Conservation (phyloP, 2,329 filamentous ascomycete genomes). For the Aureobasidium sp. region DNA sequence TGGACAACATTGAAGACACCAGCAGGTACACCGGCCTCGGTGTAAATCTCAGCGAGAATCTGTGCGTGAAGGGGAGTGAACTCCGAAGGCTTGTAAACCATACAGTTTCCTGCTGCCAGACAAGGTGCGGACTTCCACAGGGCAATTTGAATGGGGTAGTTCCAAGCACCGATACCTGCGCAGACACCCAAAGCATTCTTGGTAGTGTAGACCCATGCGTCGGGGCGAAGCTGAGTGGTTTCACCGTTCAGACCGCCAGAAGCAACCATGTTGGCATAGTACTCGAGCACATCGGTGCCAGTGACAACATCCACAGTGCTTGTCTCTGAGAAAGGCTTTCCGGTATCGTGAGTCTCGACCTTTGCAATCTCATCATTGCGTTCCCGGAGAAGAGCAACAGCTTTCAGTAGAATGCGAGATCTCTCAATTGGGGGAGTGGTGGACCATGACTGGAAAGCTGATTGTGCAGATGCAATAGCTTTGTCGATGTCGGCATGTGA, state of each 20-base stretch:
- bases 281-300: constrained; percentile 77
- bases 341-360: constrained; percentile 76
- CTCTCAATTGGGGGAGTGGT: constrained; percentile 64
- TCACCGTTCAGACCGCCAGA: constrained; percentile 74
- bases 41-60: constrained; percentile 65
- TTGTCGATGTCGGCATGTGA: constrained; percentile 59
- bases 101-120: constrained; percentile 76
- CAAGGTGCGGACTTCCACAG: constrained; percentile 85
- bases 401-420: constrained; percentile 67
- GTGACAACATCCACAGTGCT: constrained; percentile 75
- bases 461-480: constrained; percentile 60
- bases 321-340: constrained; percentile 78
- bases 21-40: constrained; percentile 67
- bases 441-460: constrained; percentile 69
- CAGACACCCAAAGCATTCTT: constrained; percentile 78
- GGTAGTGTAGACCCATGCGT: constrained; percentile 74
- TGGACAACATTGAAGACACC: constrained; percentile 86
- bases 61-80: constrained; percentile 77
- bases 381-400: constrained; percentile 62
- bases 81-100: constrained; percentile 87
- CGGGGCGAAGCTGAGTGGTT: constrained; percentile 61
- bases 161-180: constrained; percentile 83
- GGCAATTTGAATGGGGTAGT: constrained; percentile 85
- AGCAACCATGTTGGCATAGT: constrained; percentile 72
- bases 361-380: constrained; percentile 72